Base-by-base conservation (phyloP, 208 protist genomes). In the Angomonas ambiguus region DNA sequence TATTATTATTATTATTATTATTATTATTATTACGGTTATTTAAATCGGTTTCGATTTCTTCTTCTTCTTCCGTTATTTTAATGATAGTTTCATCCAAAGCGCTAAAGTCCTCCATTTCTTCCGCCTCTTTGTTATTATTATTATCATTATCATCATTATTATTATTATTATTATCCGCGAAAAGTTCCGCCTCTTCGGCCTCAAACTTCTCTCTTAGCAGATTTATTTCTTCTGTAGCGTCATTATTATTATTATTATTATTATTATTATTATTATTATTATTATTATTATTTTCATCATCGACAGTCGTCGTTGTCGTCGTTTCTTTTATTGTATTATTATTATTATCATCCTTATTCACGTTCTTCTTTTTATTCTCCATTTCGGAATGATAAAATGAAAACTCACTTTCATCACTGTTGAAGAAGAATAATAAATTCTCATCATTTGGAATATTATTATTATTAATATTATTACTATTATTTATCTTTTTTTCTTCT, bases 221-320 rank as follows among this genome's bases (percentile, higher is more conserved):
- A n/a, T 45, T 16, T n/a, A 8, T 45, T 45, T 45, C 38, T n/a
- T 45, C 16, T 28, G 5, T 30, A 56, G 49, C 16, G 18, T 27
- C 6, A 27, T 56, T 56, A 27, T 30, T 56, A 56, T 30, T 56
- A 56, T 30, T 20, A 24, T 27, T 18, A 56, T 18, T 18, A 27
- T 18, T 30, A 56, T 30, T 56, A 56, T 30, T 56, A 56, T 27
- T 56, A 56, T 56, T 56, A 56, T 27, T 56, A 22, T 56, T 20
- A 56, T 27, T 56, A 22, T 56, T 56, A 56, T 30, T 56, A 22
- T 18, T 30, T 8, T 56, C 5, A 56, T 20, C 5, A 56, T 22
- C 8, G 24, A 30, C 24, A 56, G 11, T 56, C 24, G 49, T 5
- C 11, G 8, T 20, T 56, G 8, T 62, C 20, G 20, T 27, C 18